These are phyloP conservation scores for Verticillium albo-atrum DNA, from an alignment of 2,329 filamentous ascomycete genomes.

Conservation along the genomic window DNA sequence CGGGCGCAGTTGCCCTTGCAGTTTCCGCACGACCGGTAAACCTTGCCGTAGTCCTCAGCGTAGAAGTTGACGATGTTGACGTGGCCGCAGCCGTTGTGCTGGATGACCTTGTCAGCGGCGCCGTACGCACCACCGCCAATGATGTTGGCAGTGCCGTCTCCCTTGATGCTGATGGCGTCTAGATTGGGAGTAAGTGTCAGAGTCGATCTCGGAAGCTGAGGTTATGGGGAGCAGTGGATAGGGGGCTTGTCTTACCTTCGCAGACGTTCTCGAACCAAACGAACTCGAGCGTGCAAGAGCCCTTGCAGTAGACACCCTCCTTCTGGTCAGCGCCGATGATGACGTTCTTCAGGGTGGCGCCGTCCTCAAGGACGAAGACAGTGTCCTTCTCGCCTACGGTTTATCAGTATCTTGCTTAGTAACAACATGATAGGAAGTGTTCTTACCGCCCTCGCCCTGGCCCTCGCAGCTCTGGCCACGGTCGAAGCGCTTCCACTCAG, in stretches of 20 bases:
- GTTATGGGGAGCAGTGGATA: conserved; percentile 19
- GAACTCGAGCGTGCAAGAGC: conserved; percentile 30
- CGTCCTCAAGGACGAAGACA: conserved; percentile 34
- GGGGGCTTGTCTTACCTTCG: conserved; percentile 25
- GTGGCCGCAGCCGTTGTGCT: conserved; percentile 40
- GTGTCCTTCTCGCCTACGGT: conserved; percentile 22
- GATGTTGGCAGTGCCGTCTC: conserved; percentile 31
- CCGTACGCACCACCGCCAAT: conserved; percentile 37
- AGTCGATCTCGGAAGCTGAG: no score
- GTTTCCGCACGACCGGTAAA: conserved; percentile 33
- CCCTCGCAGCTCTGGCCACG: conserved; percentile 35
- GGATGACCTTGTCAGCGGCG: conserved; percentile 38
- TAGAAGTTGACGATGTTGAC: conserved; percentile 36
- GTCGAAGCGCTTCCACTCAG: conserved; percentile 22
- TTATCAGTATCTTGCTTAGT: not conserved
- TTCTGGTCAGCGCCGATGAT: conserved; percentile 38
- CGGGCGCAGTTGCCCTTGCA: conserved; percentile 23
- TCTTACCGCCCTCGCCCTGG: conserved; percentile 33
- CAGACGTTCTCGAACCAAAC: conserved; percentile 45
- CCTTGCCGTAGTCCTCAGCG: conserved; percentile 42
- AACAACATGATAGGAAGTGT: not conserved
- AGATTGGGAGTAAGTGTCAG: not conserved
- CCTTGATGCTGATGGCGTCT: conserved; percentile 14
- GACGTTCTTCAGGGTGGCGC: conserved; percentile 37
- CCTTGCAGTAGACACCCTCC: conserved; percentile 42